Evolutionary conservation across 1,284 basidiomycete species (phyloP), one percentile per base, ranked within the genome.

Genomic region (Heterobasidion parviporum): DNA sequence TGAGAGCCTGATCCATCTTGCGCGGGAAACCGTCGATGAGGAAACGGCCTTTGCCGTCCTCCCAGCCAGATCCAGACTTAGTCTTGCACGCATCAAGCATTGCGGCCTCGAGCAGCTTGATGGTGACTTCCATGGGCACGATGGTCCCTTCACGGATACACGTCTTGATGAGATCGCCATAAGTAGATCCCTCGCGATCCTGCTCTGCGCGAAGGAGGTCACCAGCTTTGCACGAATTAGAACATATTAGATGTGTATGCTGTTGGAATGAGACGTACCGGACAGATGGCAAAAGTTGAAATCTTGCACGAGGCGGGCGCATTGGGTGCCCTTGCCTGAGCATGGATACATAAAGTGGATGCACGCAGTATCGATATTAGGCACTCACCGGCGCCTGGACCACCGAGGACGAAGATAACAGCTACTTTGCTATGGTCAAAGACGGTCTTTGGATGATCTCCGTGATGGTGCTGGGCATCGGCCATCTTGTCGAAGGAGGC

Each of bases 1-100:
- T 87, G 67, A 88, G 63, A 0, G 96, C 96, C 74, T 99, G 97
- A 71, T 99, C 97, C 93, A 99, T 94, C 79, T 98, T 93, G 59
- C 97, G 82, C 49, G 97, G 97, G 76, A 99, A 99, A 3, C 97
- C 97, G 64, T 99, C 97, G 62, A 99, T 88, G 61, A 99, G 79
- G 79, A 99, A 99, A 51, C 93, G 83, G 44, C 91, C 92, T 57
- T 77, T 78, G 45, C 88, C 92, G 52, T 82, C 74, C 32, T 71
- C 68, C 94, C 94, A 96, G 32, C 82, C 85, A 12, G 76, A 72
- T 7, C 72, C 74, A 2, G 70, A 53, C 53, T 56, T 62, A 36
- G 59, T 63, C 55, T 71, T 64, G 48, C 96, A 70, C 9, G 83
- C 83, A 48, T 75, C 81, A 41, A 72, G 67, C 88, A 99, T 99